Evolutionary conservation across 768 basidiomycete genomes (phyloP).

Genomic region (Mrakia blollopis): DNA sequence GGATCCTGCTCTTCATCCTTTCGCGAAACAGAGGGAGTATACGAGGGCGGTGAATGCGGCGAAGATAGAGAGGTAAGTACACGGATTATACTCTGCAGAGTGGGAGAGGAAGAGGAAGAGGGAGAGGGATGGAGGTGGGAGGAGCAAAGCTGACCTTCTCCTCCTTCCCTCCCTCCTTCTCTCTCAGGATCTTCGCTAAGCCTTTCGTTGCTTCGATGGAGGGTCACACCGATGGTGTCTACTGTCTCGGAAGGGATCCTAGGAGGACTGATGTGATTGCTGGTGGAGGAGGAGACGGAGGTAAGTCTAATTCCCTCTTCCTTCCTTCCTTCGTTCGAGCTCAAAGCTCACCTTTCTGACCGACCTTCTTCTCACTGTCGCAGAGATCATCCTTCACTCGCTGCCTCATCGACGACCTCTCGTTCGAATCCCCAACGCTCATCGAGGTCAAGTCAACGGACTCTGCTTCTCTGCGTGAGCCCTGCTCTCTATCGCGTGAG

Average conservation of each 20-base stretch:
- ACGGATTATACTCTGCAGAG: background rate
- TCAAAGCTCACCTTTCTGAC: conserved; percentile 15
- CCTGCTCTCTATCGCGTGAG: background rate
- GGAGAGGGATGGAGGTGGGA: background rate
- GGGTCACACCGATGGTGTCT: conserved; percentile 92
- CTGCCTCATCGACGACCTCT: conserved; percentile 42
- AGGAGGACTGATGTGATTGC: conserved; percentile 71
- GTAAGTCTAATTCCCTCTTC: no score
- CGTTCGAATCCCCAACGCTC: conserved; percentile 44
- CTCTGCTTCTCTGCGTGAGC: conserved; percentile 42
- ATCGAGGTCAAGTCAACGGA: conserved; percentile 45
- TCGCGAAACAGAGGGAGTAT: conserved; percentile 85
- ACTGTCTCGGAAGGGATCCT: conserved; percentile 65
- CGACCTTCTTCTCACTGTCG: background rate
- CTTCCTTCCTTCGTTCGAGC: no score
- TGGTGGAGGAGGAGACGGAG: conserved; percentile 94
- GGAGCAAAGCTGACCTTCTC: conserved; percentile 17
- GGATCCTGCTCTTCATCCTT: conserved; percentile 92
- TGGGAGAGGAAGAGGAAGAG: background rate
- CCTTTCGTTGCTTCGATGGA: conserved; percentile 86
- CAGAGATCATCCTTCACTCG: conserved; percentile 79
- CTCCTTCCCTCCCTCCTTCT: background rate
- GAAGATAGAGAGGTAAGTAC: conserved; percentile 65
- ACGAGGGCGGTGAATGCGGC: conserved; percentile 89
- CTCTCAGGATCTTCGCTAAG: conserved; percentile 80